These are phyloP conservation scores for Podosphaera xanthii DNA, from an alignment of 2,329 filamentous ascomycete species.

Conservation along the genomic window DNA sequence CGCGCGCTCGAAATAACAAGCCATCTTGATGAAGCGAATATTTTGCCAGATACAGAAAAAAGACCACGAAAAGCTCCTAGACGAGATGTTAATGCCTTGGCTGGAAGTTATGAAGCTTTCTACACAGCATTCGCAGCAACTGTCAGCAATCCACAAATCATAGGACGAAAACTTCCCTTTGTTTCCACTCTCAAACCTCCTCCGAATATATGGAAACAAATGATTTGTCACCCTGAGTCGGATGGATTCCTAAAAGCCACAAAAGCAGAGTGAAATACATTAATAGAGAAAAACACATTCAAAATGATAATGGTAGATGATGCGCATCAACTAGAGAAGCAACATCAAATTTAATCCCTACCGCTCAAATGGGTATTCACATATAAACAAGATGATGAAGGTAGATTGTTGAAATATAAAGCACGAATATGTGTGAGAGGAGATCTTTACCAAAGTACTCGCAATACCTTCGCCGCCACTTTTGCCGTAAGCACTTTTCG, in stretches of 20 bases:
- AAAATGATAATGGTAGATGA: not conserved
- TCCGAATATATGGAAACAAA: not conserved
- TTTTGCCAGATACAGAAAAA: not conserved
- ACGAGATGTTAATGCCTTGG: no score
- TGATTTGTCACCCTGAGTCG: no score
- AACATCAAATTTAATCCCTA: not conserved
- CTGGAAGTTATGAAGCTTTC: no score
- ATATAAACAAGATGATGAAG: not conserved
- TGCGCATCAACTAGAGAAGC: not conserved
- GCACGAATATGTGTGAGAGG: not conserved
- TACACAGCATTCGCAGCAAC: no score
- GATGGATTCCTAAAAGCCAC: constrained; percentile 11
- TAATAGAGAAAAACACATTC: not conserved
- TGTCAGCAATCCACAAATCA: no score
- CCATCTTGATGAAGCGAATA: no score
- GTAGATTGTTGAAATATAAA: not conserved
- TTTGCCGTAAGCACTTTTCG: not conserved
- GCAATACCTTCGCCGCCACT: not conserved
- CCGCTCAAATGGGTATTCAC: not conserved
- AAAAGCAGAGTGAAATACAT: not conserved
- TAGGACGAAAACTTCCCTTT: no score
- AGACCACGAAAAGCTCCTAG: not conserved
- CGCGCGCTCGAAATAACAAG: no score
- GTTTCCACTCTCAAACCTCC: no score
- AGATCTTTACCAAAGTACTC: not conserved